Percentiles rank a stretch among this genome's conserved stretches.
These are phyloP conservation scores for Gossypium raimondii DNA, from an alignment of 345 rosid species.

Conservation along the genomic window DNA sequence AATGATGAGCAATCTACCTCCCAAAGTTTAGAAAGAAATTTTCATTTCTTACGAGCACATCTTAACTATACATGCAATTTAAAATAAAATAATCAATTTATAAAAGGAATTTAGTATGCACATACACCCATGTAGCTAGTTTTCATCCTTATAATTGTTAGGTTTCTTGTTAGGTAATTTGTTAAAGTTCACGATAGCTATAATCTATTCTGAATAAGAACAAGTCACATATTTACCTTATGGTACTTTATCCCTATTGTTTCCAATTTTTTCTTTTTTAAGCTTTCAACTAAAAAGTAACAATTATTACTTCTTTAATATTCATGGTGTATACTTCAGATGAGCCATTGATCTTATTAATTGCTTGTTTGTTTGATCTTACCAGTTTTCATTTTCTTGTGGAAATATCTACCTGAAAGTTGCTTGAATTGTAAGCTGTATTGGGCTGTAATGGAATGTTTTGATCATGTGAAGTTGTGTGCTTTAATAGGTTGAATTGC, in stretches of 20 bases:
- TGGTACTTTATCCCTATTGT: neutral
- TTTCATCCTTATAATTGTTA: neutral
- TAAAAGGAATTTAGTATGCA: neutral
- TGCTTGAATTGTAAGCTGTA: neutral
- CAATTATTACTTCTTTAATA: neutral
- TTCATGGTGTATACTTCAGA: neutral
- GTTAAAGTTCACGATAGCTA: slow-evolving; percentile 1
- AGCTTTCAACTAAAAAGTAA: neutral
- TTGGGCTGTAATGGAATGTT: slow-evolving; percentile 4
- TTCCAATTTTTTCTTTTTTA: neutral
- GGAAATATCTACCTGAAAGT: neutral
- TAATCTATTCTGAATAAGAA: neutral
- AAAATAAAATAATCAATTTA: neutral
- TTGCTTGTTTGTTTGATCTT: neutral
- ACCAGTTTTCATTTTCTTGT: neutral
- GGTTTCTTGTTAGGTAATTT: neutral
- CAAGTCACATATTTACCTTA: neutral
- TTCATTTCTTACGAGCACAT: neutral
- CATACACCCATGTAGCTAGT: neutral
- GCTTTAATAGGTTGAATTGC: slow-evolving; percentile 55
- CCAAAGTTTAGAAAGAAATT: neutral
- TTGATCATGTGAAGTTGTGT: slow-evolving; percentile 19
- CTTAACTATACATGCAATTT: neutral
- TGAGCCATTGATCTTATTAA: neutral
- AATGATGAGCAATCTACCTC: neutral